These are phyloP conservation scores for Talaromyces marneffei DNA, from an alignment of 2,329 filamentous ascomycete genomes.

Conservation along the genomic window DNA sequence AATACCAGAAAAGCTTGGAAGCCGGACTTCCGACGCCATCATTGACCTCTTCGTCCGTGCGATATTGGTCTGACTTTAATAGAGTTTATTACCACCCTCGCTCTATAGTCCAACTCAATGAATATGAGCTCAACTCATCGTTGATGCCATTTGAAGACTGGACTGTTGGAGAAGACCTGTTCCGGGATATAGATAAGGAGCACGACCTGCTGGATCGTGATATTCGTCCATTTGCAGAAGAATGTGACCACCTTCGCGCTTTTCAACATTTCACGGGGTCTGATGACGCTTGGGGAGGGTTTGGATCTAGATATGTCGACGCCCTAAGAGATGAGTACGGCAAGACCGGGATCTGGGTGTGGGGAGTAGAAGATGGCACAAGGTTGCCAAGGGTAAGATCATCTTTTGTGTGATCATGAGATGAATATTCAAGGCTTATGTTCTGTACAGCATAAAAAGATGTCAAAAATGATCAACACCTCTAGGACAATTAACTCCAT, in stretches of 20 bases:
- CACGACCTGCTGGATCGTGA: slow-evolving; percentile 88
- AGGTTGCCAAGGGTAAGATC: slow-evolving; percentile 49
- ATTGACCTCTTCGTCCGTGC: slow-evolving; percentile 65
- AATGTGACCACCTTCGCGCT: slow-evolving; percentile 87
- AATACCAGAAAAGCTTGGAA: slow-evolving; percentile 77
- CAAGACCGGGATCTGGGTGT: slow-evolving; percentile 80
- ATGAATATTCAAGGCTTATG: slow-evolving; percentile 12
- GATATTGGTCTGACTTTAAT: slow-evolving; percentile 96
- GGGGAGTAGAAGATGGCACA: slow-evolving; percentile 66
- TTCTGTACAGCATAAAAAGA: slow-evolving; percentile 46
- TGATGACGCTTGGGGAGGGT: slow-evolving; percentile 79
- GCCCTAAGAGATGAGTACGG: slow-evolving; percentile 82
- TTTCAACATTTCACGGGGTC: slow-evolving; percentile 68
- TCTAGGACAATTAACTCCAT: slow-evolving; percentile 66
- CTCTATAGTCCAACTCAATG: slow-evolving; percentile 78
- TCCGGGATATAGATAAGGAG: slow-evolving; percentile 65
- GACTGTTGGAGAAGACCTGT: slow-evolving; percentile 68
- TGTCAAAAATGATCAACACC: slow-evolving; percentile 64
- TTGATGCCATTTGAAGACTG: slow-evolving; percentile 79
- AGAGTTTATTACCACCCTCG: slow-evolving; percentile 86
- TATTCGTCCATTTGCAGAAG: slow-evolving; percentile 78
- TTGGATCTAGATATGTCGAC: slow-evolving; percentile 67
- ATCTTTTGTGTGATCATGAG: neutral
- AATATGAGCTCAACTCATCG: slow-evolving; percentile 75
- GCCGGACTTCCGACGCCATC: slow-evolving; percentile 58